A percentile compares a stretch with the other conserved stretches of the same genome.
Evolutionary conservation across 2,329 filamentous ascomycete genomes (phyloP).

Genomic region (Acrocalymma vagum): DNA sequence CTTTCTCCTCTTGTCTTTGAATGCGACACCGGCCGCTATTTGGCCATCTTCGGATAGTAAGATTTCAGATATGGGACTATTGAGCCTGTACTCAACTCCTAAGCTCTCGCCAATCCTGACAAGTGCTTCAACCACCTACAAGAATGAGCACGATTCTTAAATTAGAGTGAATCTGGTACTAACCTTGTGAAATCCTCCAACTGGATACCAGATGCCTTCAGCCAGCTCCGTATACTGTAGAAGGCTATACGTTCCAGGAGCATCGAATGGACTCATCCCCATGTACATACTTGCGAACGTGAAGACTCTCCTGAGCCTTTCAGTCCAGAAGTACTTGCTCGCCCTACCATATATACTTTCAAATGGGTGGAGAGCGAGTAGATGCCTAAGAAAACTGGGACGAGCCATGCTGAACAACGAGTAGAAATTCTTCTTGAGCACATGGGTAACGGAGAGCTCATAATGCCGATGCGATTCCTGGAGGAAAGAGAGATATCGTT

Average conservation of each 20-base stretch:
- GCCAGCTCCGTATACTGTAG: slow-evolving; percentile 79
- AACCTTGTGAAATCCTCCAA: slow-evolving; percentile 74
- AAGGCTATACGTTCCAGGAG: slow-evolving; percentile 76
- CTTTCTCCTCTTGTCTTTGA: slow-evolving; percentile 64
- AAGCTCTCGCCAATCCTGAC: slow-evolving; percentile 68
- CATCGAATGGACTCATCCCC: slow-evolving; percentile 81
- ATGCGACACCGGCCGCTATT: slow-evolving; percentile 65
- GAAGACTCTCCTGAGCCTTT: slow-evolving; percentile 74
- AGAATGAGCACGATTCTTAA: slow-evolving; percentile 9
- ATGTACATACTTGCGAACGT: slow-evolving; percentile 86
- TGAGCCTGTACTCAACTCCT: slow-evolving; percentile 70
- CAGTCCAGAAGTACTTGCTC: slow-evolving; percentile 73
- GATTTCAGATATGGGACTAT: slow-evolving; percentile 65
- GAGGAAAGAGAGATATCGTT: slow-evolving; percentile 73
- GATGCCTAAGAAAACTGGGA: slow-evolving; percentile 65
- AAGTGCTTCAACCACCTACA: slow-evolving; percentile 64
- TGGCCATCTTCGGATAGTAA: slow-evolving; percentile 61
- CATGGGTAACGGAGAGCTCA: slow-evolving; percentile 71
- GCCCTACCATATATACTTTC: slow-evolving; percentile 74
- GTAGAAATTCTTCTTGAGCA: slow-evolving; percentile 74
- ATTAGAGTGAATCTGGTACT: slow-evolving; percentile 1
- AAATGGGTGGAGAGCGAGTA: slow-evolving; percentile 72
- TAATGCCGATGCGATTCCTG: slow-evolving; percentile 75
- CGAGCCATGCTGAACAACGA: slow-evolving; percentile 65
- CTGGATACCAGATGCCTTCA: slow-evolving; percentile 80